phyloP scores from a whole-genome alignment of 1,139 yeast genomes.

The Debaryomyces coudertii region DNA sequence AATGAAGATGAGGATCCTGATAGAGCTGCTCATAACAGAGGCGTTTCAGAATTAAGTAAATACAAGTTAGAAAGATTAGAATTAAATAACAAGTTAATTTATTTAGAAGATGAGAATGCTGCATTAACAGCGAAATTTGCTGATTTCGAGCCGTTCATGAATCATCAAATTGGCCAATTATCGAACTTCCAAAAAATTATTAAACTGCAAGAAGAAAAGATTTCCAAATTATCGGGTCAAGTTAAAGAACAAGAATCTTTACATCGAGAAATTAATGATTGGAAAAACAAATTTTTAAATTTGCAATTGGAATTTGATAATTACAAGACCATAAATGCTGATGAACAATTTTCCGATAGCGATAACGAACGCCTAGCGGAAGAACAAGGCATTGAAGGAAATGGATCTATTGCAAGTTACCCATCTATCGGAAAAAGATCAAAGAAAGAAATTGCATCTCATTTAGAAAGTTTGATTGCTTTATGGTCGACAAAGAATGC shows the following conservation, averaged over 20 bases:
- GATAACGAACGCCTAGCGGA: not conserved
- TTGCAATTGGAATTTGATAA: constrained; percentile 50
- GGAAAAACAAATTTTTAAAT: constrained; percentile 49
- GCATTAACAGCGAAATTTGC: constrained; percentile 41
- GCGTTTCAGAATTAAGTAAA: constrained; percentile 35
- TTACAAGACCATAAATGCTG: constrained; percentile 40
- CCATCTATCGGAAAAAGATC: constrained; percentile 26
- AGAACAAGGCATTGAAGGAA: constrained; percentile 23
- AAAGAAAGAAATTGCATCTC: constrained; percentile 41
- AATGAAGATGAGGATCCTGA: constrained; percentile 24
- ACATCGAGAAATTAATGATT: constrained; percentile 49
- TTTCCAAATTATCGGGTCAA: constrained; percentile 43
- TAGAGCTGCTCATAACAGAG: constrained; percentile 10
- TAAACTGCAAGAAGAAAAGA: constrained; percentile 53
- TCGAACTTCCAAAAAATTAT: constrained; percentile 57
- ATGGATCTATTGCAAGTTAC: constrained; percentile 33
- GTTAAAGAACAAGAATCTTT: constrained; percentile 49
- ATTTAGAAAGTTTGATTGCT: constrained; percentile 42
- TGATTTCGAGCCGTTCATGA: constrained; percentile 58
- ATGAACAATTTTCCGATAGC: constrained; percentile 33
- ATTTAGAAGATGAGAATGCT: constrained; percentile 52
- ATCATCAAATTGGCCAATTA: constrained; percentile 57
- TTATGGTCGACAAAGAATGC: constrained; percentile 34
- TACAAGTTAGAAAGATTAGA: constrained; percentile 48
- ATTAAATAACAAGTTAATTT: constrained; percentile 47